Evolutionary conservation across 2,329 filamentous ascomycete species (phyloP), one percentile per base, ranked within the genome.

Genomic region (Aspergillus uvarum): DNA sequence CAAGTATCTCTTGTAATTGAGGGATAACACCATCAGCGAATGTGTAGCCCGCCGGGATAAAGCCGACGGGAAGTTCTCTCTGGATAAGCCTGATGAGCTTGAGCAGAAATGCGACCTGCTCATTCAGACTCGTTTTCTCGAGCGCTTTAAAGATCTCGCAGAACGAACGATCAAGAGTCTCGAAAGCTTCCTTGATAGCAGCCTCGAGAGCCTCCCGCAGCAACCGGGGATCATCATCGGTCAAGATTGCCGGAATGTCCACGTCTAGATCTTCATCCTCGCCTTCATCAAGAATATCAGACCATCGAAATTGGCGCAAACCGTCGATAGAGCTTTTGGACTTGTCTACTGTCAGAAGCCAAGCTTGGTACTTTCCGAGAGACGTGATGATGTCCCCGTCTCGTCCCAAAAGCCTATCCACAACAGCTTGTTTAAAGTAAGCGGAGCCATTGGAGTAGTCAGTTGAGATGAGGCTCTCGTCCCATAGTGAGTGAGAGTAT

Each of bases 31-130:
- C 76, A 2, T 86, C 70, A 0, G 88, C 87, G 64, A 92, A 89
- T 38, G 65, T 24, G 31, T 71, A 68, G 14, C 73, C 65, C 19
- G 59, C 55, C 3, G 73, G 69, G 62, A 81, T 77, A 35, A 87
- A 69, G 6, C 68, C 64, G 8, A 82, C 76, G 0, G 90, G 88
- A 6, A 91, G 79, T 5, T 87, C 83, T 38, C 83, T 81, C 11
- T 90, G 85, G 19, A 96, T 83, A 64, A 94, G 90, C 31, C 93
- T 83, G 19, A 95, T 77, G 0, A 92, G 77, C 4, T 92, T 88
- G 1, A 96, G 74, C 19, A 96, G 75, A 65, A 93, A 92, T 4
- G 77, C 75, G 6, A 77, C 74, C 59, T 78, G 76, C 83, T 83
- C 63, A 84, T 82, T 63, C 85, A 79, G 48, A 58, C 72, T 54